A percentile compares a stretch with the other conserved stretches of the same genome.
phyloP scores from a whole-genome alignment of 192 early-diverging fungal genomes.

The Rhizophlyctis rosea region DNA sequence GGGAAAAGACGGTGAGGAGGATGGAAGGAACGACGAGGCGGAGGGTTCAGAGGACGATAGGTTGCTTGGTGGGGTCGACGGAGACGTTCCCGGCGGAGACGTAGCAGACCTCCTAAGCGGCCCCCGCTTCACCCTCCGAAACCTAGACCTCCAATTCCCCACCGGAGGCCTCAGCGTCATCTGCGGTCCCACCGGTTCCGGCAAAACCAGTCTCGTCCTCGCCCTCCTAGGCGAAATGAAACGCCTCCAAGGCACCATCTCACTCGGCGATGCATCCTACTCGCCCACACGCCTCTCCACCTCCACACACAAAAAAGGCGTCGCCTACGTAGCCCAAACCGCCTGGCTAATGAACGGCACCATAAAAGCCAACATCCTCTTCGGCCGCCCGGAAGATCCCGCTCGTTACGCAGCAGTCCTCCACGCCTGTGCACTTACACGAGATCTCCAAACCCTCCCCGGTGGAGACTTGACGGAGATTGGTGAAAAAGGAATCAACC shows the following conservation, averaged over 20 bases:
- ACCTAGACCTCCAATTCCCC: constrained; percentile 27
- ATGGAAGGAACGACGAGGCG: too few relatives aligned
- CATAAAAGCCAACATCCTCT: constrained; percentile 72
- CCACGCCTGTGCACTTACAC: constrained; percentile 75
- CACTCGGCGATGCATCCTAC: constrained; percentile 24
- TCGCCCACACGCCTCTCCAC: constrained; percentile 6
- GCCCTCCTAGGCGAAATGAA: constrained; percentile 81
- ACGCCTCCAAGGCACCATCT: constrained; percentile 28
- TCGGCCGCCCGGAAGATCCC: constrained; percentile 71
- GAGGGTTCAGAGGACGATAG: too few relatives aligned
- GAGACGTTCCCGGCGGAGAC: too few relatives aligned
- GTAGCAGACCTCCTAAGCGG: too few relatives aligned
- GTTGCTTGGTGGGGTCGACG: too few relatives aligned
- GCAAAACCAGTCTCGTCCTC: constrained; percentile 75
- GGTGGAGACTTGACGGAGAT: constrained; percentile 91
- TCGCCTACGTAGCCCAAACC: constrained; percentile 82
- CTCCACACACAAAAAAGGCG: constrained; percentile 10
- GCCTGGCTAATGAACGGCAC: constrained; percentile 60
- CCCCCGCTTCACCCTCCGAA: constrained; percentile 45
- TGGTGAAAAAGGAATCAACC: constrained; percentile 43
- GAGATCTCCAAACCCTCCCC: constrained; percentile 80
- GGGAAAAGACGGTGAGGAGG: not conserved
- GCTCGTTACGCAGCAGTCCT: constrained; percentile 78
- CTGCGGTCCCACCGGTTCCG: constrained; percentile 83
- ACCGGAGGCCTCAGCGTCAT: constrained; percentile 51